A percentile compares a stretch with the other conserved stretches of the same genome.
phyloP scores from a whole-genome alignment of 2,329 filamentous ascomycete genomes.

The Colletotrichum plurivorum region DNA sequence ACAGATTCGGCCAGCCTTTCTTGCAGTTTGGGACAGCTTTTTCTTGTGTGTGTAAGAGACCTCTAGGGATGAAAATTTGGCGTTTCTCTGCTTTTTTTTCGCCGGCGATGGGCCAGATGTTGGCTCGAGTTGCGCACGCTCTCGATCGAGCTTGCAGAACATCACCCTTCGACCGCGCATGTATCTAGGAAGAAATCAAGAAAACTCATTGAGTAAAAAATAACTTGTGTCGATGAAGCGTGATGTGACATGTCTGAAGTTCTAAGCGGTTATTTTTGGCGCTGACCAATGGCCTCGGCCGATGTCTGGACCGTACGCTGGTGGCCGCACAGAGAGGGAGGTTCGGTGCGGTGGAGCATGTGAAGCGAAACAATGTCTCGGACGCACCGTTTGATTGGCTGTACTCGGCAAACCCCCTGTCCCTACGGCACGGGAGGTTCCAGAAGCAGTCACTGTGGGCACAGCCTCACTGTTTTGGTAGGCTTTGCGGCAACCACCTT shows the following conservation, averaged over 20 bases:
- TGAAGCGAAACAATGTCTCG: constrained; percentile 26
- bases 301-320: too few relatives aligned
- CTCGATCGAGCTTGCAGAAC: constrained; percentile 6
- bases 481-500: constrained; percentile 22
- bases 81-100: constrained; percentile 32
- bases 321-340: neutral
- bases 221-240: neutral
- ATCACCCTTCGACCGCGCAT: constrained; percentile 31
- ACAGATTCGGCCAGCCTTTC: constrained; percentile 23
- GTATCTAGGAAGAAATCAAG: constrained; percentile 30
- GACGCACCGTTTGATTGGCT: constrained; percentile 14
- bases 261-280: neutral
- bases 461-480: constrained; percentile 19
- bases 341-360: constrained; percentile 24
- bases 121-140: constrained; percentile 23
- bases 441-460: constrained; percentile 31
- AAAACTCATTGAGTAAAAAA: constrained; percentile 4
- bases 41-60: constrained; percentile 39
- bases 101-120: constrained; percentile 20
- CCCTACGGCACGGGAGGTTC: constrained; percentile 14
- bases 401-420: neutral
- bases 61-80: constrained; percentile 33
- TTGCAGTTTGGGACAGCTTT: constrained; percentile 20
- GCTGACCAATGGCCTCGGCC: neutral
- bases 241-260: neutral